Percentiles rank a stretch among this genome's conserved stretches.
phyloP scores from a whole-genome alignment of 257 asterid genomes.

The Penstemon eatonii region DNA sequence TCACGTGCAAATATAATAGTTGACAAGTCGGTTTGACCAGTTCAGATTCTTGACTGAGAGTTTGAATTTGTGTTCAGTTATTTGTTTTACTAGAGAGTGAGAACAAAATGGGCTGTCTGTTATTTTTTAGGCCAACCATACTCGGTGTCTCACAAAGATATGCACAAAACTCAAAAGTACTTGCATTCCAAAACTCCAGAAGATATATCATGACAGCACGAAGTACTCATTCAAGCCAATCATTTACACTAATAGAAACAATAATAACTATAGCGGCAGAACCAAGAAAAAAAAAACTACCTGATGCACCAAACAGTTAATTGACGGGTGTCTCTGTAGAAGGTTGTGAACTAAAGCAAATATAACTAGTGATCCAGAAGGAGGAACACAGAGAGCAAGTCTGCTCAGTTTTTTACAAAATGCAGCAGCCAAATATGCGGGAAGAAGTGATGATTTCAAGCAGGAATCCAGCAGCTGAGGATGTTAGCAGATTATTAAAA shows the following conservation, averaged over 20 bases:
- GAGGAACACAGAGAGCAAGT: constrained; percentile 73
- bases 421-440: constrained; percentile 94
- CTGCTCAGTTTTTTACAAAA: constrained; percentile 92
- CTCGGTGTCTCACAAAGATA: not conserved
- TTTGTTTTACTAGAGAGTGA: too few relatives aligned
- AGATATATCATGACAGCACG: not conserved
- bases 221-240: not conserved
- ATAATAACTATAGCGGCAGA: not conserved
- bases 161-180: not conserved
- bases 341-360: constrained; percentile 90
- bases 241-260: too few relatives aligned
- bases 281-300: constrained; percentile 39
- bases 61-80: too few relatives aligned
- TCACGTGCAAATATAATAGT: too few relatives aligned
- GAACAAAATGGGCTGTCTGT: not conserved
- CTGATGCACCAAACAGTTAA: constrained; percentile 80
- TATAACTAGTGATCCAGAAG: constrained; percentile 79
- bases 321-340: constrained; percentile 91
- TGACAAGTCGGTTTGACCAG: too few relatives aligned
- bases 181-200: not conserved
- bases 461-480: constrained; percentile 90
- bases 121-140: too few relatives aligned
- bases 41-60: too few relatives aligned
- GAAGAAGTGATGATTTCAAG: constrained; percentile 92
- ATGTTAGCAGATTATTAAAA: constrained; percentile 9